Evolutionary conservation across 2,329 filamentous ascomycete species (phyloP).

Genomic region (Anthostomella pinea): DNA sequence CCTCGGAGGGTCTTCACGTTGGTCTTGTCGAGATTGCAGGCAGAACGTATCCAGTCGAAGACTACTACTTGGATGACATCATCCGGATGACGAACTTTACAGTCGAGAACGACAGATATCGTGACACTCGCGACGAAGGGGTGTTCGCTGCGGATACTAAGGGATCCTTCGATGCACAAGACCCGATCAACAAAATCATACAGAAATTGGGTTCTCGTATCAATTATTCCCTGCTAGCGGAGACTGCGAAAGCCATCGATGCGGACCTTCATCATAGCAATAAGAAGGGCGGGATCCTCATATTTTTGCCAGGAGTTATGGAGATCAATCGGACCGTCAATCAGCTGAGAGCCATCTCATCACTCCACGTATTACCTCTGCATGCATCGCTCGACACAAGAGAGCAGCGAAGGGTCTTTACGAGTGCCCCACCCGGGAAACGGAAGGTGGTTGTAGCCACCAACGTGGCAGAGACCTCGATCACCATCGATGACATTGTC

Average conservation of each 20-base stretch:
- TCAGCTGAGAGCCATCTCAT: constrained; percentile 58
- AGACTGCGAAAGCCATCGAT: constrained; percentile 80
- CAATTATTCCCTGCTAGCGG: constrained; percentile 83
- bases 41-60: constrained; percentile 83
- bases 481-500: constrained; percentile 96
- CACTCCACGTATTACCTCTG: constrained; percentile 76
- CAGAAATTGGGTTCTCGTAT: constrained; percentile 76
- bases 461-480: constrained; percentile 96
- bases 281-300: constrained; percentile 82
- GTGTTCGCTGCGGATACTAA: constrained; percentile 40
- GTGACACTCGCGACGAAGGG: constrained; percentile 21
- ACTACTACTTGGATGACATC: constrained; percentile 87
- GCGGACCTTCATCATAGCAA: constrained; percentile 61
- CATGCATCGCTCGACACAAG: constrained; percentile 87
- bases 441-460: constrained; percentile 93
- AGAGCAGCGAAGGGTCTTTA: constrained; percentile 87
- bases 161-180: constrained; percentile 33
- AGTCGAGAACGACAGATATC: constrained; percentile 26
- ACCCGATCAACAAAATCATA: constrained; percentile 66
- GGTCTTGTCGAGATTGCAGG: constrained; percentile 84
- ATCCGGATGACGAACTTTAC: constrained; percentile 75
- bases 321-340: constrained; percentile 84
- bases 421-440: constrained; percentile 70
- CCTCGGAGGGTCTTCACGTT: constrained; percentile 62
- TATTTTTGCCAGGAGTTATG: constrained; percentile 88